phyloP scores from a whole-genome alignment of 2,329 filamentous ascomycete genomes.

The Lasiodiplodia sp. region DNA sequence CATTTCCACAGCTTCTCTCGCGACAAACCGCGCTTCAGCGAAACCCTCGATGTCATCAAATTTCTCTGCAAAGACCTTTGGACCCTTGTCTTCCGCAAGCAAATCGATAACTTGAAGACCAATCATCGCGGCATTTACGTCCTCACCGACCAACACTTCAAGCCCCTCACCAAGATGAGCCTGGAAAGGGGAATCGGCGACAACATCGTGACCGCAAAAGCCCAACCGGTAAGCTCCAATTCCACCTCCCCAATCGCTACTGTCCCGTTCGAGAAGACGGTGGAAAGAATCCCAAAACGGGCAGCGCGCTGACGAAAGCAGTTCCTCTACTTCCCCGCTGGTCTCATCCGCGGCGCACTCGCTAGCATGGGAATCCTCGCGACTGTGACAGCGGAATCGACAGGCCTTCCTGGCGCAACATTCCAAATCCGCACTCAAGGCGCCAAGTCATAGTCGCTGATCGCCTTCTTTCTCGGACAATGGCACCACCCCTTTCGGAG shows the following conservation, averaged over 20 bases:
- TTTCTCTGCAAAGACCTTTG: conserved; percentile 99
- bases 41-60: conserved; percentile 95
- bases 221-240: conserved; percentile 72
- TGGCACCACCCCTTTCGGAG: too few relatives aligned
- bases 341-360: conserved; percentile 88
- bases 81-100: conserved; percentile 93
- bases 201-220: conserved; percentile 42
- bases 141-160: conserved; percentile 89
- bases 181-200: conserved; percentile 60
- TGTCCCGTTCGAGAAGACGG: not conserved
- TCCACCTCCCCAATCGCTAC: not conserved
- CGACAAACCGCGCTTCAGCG: conserved; percentile 85
- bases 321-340: conserved; percentile 96
- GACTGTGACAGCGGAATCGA: conserved; percentile 89
- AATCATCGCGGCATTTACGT: conserved; percentile 98
- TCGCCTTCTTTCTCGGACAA: not conserved
- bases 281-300: not conserved
- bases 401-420: conserved; percentile 83
- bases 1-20: conserved; percentile 72
- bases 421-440: conserved; percentile 93
- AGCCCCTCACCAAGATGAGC: conserved; percentile 88
- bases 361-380: conserved; percentile 91
- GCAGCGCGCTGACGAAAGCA: conserved; percentile 45
- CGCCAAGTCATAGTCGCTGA: conserved; percentile 56
- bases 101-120: conserved; percentile 98